Evolutionary conservation across 352 stramenopile species (phyloP), one percentile per base, ranked within the genome.

Genomic region (Phytophthora melonis): DNA sequence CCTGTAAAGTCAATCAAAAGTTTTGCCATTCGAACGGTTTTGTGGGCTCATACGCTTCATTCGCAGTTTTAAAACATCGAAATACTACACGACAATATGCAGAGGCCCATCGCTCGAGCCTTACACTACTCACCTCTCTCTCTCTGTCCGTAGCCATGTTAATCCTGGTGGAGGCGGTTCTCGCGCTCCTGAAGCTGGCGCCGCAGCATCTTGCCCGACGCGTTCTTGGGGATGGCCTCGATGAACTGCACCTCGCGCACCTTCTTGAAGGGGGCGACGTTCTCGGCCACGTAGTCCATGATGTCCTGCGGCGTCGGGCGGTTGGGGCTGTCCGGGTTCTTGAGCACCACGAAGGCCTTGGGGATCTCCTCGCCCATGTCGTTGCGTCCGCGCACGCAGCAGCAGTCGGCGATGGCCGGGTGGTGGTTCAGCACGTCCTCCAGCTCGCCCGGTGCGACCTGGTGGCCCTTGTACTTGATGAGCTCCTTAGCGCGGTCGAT

Each of bases 381-480:
- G 73, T 98, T 89, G 50, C 80, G 63, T 9, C 80, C 78, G 13
- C 83, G 83, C 27, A 90, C 72, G 43, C 93, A 87, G 58, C 86
- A 92, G 25, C 79, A 90, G 79, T 98, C 95, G 1, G 83, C 73
- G 14, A 98, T 55, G 8, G 77, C 71, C 4, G 82, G 80, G 71
- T 98, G 86, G n/a, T 85, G 83, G 23, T 98, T 87, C 5, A 98
- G 57, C 5, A 98, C 76, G 34, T 94, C 93, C 75, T 99, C 94
- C 39, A 98, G 79, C 72, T 98, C 96, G 0, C 92, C 93, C 19
- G 93, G 94, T 8, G 94, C 90, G 11, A 99, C 82, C 76, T 96
- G 94, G 65, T 95, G 94, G 14, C 93, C 94, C 67, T 97, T 97
- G 65, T 97, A 94, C 81, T 98, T 98, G 80, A 99, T 98, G 16